Percentiles rank a stretch among this genome's conserved stretches.
These are phyloP conservation scores for Neonothopanus nambi DNA, from an alignment of 1,284 basidiomycete species.

Conservation along the genomic window DNA sequence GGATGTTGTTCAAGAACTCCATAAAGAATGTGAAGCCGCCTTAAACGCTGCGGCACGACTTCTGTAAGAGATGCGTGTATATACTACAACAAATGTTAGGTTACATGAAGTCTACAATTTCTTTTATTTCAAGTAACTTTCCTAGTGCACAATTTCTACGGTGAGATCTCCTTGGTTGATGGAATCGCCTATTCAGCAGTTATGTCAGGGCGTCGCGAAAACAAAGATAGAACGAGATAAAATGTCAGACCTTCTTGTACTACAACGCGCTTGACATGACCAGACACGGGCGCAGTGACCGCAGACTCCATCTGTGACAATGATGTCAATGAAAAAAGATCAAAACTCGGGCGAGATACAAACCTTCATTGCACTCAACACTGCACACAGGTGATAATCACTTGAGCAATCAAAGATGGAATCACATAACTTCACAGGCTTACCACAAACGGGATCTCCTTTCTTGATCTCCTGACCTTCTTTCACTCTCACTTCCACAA, in stretches of 20 bases:
- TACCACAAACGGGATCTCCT: constrained; percentile 89
- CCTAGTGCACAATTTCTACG: constrained; percentile 78
- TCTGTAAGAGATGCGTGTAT: too few relatives aligned
- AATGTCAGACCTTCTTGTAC: constrained; percentile 73
- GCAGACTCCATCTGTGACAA: constrained; percentile 87
- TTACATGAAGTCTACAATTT: not conserved
- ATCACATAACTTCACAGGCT: constrained; percentile 29
- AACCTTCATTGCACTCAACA: constrained; percentile 91
- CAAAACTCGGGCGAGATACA: constrained; percentile 24
- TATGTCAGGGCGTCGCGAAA: not conserved
- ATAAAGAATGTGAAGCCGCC: constrained; percentile 36
- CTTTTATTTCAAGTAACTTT: not conserved
- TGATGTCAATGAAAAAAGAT: constrained; percentile 19
- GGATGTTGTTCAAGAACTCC: constrained; percentile 53
- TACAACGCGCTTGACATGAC: constrained; percentile 90
- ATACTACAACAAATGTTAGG: too few relatives aligned
- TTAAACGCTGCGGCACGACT: too few relatives aligned
- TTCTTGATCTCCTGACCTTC: constrained; percentile 97
- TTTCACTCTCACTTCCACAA: constrained; percentile 96
- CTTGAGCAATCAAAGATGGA: not conserved
- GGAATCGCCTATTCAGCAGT: constrained; percentile 71
- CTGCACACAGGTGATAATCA: constrained; percentile 36
- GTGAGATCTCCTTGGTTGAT: constrained; percentile 88
- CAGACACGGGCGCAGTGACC: constrained; percentile 93
- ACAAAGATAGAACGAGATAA: constrained; percentile 11